These are phyloP conservation scores for Ustilago trichophora DNA, from an alignment of 1,284 basidiomycete species.

Conservation along the genomic window DNA sequence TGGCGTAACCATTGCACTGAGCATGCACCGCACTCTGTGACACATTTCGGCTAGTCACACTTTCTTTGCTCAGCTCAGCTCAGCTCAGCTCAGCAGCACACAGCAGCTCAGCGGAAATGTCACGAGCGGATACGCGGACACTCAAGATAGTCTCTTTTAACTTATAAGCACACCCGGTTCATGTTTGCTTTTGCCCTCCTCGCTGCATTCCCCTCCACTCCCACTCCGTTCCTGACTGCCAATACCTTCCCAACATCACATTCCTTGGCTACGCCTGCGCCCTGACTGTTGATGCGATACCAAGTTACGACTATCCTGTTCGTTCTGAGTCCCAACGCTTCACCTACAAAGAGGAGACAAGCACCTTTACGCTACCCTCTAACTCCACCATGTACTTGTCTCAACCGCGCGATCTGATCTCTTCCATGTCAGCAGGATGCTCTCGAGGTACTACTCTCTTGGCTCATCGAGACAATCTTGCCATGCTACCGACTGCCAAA, in stretches of 20 bases:
- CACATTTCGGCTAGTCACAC: no score
- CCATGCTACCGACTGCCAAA: background rate
- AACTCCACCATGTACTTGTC: constrained; percentile 34
- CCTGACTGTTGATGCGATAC: no score
- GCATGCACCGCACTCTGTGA: no score
- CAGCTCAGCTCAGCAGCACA: no score
- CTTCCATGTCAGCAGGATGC: constrained; percentile 17
- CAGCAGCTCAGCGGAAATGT: no score
- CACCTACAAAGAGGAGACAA: no score
- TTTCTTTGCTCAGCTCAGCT: no score
- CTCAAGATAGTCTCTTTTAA: no score
- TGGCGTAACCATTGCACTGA: constrained; percentile 1
- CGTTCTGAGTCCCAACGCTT: no score
- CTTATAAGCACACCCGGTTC: constrained; percentile 4
- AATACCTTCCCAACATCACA: background rate
- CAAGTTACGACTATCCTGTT: no score
- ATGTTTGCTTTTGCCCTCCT: background rate
- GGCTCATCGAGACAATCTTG: background rate
- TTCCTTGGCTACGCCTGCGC: background rate
- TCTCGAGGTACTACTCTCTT: constrained; percentile 8
- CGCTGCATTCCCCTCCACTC: background rate
- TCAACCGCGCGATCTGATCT: constrained; percentile 17
- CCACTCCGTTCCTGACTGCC: constrained; percentile 2
- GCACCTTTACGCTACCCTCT: no score
- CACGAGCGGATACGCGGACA: no score